Conservation (phyloP, 352 stramenopile genomes). For the Paralagenidium karlingii region DNA sequence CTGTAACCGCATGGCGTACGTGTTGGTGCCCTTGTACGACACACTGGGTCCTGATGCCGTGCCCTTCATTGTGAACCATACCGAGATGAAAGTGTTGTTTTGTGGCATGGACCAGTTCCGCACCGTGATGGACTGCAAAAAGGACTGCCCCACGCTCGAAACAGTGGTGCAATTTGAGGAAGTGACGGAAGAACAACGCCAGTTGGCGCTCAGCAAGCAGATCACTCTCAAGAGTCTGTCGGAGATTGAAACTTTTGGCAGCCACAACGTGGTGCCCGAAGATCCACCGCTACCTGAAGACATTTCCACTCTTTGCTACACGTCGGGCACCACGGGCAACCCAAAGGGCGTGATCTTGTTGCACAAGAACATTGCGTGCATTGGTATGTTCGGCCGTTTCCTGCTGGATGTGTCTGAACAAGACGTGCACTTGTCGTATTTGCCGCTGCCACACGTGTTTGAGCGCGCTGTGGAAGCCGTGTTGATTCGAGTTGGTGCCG, state of each 20-base stretch:
- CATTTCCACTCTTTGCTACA: conserved; percentile 92
- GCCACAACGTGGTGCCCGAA: conserved; percentile 19
- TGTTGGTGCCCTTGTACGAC: conserved; percentile 63
- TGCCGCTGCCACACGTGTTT: conserved; percentile 95
- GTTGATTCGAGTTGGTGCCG: conserved; percentile 71
- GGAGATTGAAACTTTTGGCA: conserved; percentile 23
- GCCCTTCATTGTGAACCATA: conserved; percentile 68
- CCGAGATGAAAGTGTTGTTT: conserved; percentile 25
- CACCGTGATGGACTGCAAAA: conserved; percentile 13
- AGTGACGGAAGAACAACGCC: conserved; percentile 12
- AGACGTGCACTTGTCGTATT: conserved; percentile 92
- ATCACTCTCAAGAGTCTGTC: conserved; percentile 25
- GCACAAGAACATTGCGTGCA: conserved; percentile 63
- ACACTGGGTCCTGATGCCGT: conserved; percentile 61
- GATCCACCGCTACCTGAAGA: conserved; percentile 53
- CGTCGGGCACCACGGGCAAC: conserved; percentile 91
- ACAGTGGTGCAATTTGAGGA: conserved; percentile 28
- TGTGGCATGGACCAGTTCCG: conserved; percentile 13
- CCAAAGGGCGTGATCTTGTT: conserved; percentile 93
- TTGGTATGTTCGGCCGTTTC: conserved; percentile 25
- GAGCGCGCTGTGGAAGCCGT: conserved; percentile 85
- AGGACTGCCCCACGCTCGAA: conserved; percentile 29
- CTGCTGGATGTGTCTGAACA: conserved; percentile 11
- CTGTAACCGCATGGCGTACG: conserved; percentile 11
- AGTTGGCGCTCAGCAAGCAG: conserved; percentile 12